phyloP scores from a whole-genome alignment of 2,329 filamentous ascomycete genomes.

The Stachybotrys chartarum region DNA sequence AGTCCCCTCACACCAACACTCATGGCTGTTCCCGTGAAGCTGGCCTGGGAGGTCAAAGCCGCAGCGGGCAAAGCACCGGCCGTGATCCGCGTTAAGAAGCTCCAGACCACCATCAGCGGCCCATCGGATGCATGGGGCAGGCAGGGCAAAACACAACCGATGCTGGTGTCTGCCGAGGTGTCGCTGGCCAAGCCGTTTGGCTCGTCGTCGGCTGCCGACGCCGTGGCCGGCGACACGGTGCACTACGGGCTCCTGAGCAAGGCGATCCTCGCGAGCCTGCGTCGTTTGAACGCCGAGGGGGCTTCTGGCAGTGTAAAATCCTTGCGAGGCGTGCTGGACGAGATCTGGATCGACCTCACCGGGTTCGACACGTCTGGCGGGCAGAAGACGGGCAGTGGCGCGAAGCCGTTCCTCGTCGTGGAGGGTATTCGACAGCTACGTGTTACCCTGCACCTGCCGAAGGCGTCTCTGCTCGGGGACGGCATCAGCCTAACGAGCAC shows the following conservation, averaged over 20 bases:
- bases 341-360: conserved; percentile 24
- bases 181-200: conserved; percentile 49
- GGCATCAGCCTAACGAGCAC: conserved; percentile 46
- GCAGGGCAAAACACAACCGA: conserved; percentile 49
- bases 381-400: neutral
- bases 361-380: conserved; percentile 13
- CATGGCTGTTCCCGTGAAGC: conserved; percentile 9
- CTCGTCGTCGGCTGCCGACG: conserved; percentile 50
- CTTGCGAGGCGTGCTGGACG: conserved; percentile 19
- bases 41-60: conserved; percentile 14
- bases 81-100: conserved; percentile 53
- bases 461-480: conserved; percentile 60
- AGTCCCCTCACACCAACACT: too few relatives aligned
- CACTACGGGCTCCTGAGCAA: conserved; percentile 71
- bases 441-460: conserved; percentile 53
- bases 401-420: conserved; percentile 20
- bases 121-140: conserved; percentile 65
- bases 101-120: conserved; percentile 49
- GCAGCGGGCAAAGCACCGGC: conserved; percentile 26
- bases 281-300: conserved; percentile 12
- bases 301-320: conserved; percentile 3
- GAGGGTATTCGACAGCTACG: conserved; percentile 36
- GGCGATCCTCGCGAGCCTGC: conserved; percentile 44
- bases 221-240: conserved; percentile 61
- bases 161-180: conserved; percentile 52